Conservation (phyloP, 768 basidiomycete genomes). For the Leccinum rimulosum region DNA sequence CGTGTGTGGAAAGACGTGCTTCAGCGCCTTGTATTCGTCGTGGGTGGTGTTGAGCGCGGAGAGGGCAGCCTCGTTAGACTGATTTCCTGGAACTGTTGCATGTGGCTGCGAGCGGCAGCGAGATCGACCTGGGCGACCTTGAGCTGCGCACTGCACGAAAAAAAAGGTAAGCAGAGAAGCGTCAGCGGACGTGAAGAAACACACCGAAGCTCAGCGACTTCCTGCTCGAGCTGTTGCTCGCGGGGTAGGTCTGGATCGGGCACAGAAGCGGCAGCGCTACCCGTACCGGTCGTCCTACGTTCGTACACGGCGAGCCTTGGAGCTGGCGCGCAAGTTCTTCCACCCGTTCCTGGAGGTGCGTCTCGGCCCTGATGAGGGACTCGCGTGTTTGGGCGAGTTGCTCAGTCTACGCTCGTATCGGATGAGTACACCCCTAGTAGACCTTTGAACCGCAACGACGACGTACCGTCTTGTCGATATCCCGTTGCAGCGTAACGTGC, state of each 20-base stretch:
- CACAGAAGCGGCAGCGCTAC: conserved; percentile 32
- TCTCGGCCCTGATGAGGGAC: conserved; percentile 66
- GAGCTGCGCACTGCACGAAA: conserved; percentile 54
- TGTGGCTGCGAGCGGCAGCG: conserved; percentile 63
- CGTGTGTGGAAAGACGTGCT: conserved; percentile 59
- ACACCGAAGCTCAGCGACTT: conserved; percentile 83
- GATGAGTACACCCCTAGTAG: conserved; percentile 10
- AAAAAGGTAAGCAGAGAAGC: neutral
- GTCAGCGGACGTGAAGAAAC: conserved; percentile 11
- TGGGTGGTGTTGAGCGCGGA: conserved; percentile 65
- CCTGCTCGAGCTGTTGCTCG: conserved; percentile 79
- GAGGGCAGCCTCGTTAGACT: conserved; percentile 77
- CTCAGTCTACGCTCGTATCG: conserved; percentile 41
- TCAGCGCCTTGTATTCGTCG: conserved; percentile 80
- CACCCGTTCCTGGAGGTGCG: conserved; percentile 68
- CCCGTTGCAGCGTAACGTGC: conserved; percentile 76
- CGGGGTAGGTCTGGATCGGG: conserved; percentile 49
- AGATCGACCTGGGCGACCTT: conserved; percentile 80
- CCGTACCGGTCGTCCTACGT: conserved; percentile 44
- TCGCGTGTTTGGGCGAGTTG: conserved; percentile 71
- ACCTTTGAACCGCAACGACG: neutral
- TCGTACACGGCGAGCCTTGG: conserved; percentile 82
- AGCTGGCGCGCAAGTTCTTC: conserved; percentile 50
- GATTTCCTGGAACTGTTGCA: conserved; percentile 84
- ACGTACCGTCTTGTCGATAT: conserved; percentile 73